Base-by-base conservation (phyloP, 805 yeast genomes). In the Schizosaccharomyces octosporus region DNA sequence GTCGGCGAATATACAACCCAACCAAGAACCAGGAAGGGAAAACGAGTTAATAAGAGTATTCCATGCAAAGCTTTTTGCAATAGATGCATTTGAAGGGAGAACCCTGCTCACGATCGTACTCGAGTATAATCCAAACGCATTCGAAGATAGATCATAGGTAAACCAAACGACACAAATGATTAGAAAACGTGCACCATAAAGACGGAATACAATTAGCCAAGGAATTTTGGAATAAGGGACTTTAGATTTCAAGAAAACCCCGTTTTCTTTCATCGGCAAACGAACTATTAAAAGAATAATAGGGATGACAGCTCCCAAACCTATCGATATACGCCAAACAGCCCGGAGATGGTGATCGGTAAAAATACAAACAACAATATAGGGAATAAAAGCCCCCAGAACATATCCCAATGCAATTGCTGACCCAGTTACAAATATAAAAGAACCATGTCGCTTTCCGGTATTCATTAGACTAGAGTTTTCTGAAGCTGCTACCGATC, bases 401-500 rank as follows among this genome's bases (percentile, higher is more conserved):
- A 90, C 95, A 67, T 86, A 89, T 7, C 97, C 97, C 43, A 74
- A 66, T 72, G 88, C 97, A 68, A 89, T 88, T 85, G 84, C 84
- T 85, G 51, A 27, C 27, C 27, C 27, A 27, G 97, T 88, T 72
- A 88, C 89, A 85, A 88, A 81, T 62, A 82, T 79, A 69, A 89
- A 88, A 76, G 84, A 88, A 70, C 96, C 78, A 74, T 89, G 87
- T 75, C 97, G 83, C 63, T 78, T 77, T 62, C 95, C 95, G 17
- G 81, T 76, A n/a, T 89, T 85, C 66, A 88, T 74, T 64, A 80
- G 73, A 62, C 85, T 82, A 57, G 94, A 81, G 48, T 94, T 93
- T 72, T 89, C 97, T 32, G 96, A 88, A 66, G 94, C 87, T 43
- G 95, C 94, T 21, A 89, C 90, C 6, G 95, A 84, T 59, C 95